Base-by-base conservation (phyloP, 257 asterid genomes). In the Gentiana straminea region DNA sequence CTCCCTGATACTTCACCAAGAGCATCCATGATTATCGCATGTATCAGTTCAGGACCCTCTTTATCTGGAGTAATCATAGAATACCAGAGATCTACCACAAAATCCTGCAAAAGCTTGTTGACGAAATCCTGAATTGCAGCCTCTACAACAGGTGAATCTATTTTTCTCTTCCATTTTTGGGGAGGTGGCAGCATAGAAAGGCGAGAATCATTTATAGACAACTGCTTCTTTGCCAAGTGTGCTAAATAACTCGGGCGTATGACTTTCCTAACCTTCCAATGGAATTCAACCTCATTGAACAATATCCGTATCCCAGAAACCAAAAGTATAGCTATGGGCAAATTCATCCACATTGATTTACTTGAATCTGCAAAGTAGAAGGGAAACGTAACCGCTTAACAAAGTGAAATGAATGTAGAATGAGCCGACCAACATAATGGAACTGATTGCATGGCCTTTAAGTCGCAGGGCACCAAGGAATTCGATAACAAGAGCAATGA, bases 281-380 rank as follows among this genome's bases (percentile, higher is more conserved):
- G 78, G 64, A 92, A 77, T 13, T 92, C 95, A 63, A 88, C 97
- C 80, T 80, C 85, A 52, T 84, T 92, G 33, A 80, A 64, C 64
- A 92, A 70, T 47, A 89, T 72, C 52, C 94, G 72, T 58, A 82
- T 53, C 66, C 94, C 99, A 67, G 72, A 65, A 66, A 92, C 95
- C 73, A 92, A 60, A 54, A 92, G 84, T 57, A 92, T 47, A 37
- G 95, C 86, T 62, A 92, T 73, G 54, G 99, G 99, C 49, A 86
- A 61, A 73, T 92, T 92, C 94, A 88, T 82, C 76, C 91, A 77
- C 94, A 92, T 83, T 33, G 94, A 89, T 75, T 89, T 92, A 76
- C 99, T 88, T 46, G 97, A 77, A 63, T 88, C 99, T 92, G 91
- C 87, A 24, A 24, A 73, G 69, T 38, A 43, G 64, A 60, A 46